phyloP scores from a whole-genome alignment of 331 rosid species.

The Quercus lobata region DNA sequence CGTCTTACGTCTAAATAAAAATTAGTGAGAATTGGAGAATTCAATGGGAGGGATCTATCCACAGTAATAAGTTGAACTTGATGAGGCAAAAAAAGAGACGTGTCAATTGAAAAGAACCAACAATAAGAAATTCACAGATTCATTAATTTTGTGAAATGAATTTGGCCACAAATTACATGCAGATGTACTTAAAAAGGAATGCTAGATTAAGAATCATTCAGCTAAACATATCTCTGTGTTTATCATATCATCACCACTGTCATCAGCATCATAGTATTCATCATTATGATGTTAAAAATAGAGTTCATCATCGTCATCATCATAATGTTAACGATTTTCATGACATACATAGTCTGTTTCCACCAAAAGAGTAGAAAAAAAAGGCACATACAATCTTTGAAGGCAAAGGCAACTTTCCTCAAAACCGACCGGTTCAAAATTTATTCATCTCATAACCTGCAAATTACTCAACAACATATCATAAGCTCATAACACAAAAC shows the following conservation, averaged over 20 bases:
- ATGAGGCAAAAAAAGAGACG: background rate
- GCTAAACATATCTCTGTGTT: background rate
- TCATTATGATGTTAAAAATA: background rate
- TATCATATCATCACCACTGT: background rate
- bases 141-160: background rate
- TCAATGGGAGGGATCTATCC: no score
- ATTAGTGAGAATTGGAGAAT: no score
- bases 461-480: background rate
- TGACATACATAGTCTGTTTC: background rate
- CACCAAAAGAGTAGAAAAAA: no score
- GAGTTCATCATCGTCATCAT: background rate
- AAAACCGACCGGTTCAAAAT: background rate
- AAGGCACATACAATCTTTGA: background rate
- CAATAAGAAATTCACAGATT: background rate
- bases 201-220: background rate
- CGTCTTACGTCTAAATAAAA: no score
- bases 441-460: background rate
- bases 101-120: background rate
- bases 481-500: background rate
- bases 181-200: background rate
- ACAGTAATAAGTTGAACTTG: background rate
- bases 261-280: background rate
- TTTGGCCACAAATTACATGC: background rate
- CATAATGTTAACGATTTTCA: background rate
- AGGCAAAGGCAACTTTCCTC: background rate